Conservation (phyloP, 495 filamentous ascomycete species). For the Schizothecium vesticola region DNA sequence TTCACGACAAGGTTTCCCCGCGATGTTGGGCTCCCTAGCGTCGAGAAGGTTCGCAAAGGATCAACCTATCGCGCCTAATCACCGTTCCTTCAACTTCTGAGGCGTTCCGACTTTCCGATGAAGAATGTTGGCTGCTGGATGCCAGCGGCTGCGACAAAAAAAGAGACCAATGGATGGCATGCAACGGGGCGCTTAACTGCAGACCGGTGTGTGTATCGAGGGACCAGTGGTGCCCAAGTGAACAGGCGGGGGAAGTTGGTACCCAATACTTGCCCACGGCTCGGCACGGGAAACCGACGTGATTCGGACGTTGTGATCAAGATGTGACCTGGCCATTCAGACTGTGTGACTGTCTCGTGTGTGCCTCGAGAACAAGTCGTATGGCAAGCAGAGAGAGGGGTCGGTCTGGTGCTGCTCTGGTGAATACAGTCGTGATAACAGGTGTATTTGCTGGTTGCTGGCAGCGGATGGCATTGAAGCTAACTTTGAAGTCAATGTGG, state of each 20-base stretch:
- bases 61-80: not conserved
- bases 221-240: conserved; percentile 2
- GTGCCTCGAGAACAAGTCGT: not conserved
- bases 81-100: not conserved
- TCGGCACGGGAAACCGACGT: conserved; percentile 4
- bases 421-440: not conserved
- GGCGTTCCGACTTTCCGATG: not conserved
- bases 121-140: not conserved
- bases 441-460: not conserved
- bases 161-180: conserved; percentile 3
- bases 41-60: not conserved
- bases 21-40: not conserved
- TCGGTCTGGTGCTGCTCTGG: not conserved
- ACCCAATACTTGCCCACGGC: conserved; percentile 7
- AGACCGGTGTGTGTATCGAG: not conserved
- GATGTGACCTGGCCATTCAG: not conserved
- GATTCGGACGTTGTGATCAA: not conserved
- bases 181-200: conserved; percentile 14
- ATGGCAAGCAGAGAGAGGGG: not conserved
- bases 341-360: not conserved
- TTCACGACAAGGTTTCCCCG: not conserved
- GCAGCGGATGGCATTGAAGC: not conserved
- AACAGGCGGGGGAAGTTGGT: not conserved
- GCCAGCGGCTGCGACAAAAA: conserved; percentile 2
- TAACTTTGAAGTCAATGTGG: not conserved